A percentile compares a stretch with the other conserved stretches of the same genome.
phyloP scores from a whole-genome alignment of 2,329 filamentous ascomycete species.

The Pseudopithomyces maydicus region DNA sequence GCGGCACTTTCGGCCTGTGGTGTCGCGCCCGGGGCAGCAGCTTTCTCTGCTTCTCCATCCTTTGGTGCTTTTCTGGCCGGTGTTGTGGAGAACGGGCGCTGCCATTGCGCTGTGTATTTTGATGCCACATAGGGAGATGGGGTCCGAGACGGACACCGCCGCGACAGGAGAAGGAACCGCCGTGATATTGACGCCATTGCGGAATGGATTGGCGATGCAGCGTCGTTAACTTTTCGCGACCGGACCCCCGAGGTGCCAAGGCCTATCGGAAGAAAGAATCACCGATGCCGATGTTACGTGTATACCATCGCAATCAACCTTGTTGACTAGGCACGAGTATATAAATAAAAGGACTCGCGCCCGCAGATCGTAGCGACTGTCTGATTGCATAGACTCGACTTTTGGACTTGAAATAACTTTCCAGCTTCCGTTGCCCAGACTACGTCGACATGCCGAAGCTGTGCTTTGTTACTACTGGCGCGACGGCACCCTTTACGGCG shows the following conservation, averaged over 20 bases:
- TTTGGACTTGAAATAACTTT: neutral
- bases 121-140: conserved; percentile 17
- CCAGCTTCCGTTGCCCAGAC: neutral
- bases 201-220: conserved; percentile 14
- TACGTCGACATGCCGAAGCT: conserved; percentile 41
- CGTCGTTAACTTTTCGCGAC: conserved; percentile 39
- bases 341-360: neutral
- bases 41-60: conserved; percentile 20
- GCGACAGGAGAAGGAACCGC: conserved; percentile 36
- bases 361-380: neutral
- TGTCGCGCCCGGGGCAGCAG: conserved; percentile 11
- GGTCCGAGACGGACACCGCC: conserved; percentile 33
- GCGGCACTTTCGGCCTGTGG: conserved; percentile 14
- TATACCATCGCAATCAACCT: neutral
- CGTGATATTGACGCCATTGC: conserved; percentile 45
- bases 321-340: neutral
- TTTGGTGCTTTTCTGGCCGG: conserved; percentile 15
- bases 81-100: conserved; percentile 39
- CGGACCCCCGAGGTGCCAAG: conserved; percentile 27
- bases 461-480: conserved; percentile 90
- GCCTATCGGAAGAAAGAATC: conserved; percentile 22
- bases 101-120: conserved; percentile 34
- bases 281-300: conserved; percentile 25
- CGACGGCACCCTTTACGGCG: conserved; percentile 80
- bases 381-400: neutral